A percentile compares a stretch with the other conserved stretches of the same genome.
Evolutionary conservation across 148 eudicot genomes (phyloP).

Genomic region (Rhododendron molle): DNA sequence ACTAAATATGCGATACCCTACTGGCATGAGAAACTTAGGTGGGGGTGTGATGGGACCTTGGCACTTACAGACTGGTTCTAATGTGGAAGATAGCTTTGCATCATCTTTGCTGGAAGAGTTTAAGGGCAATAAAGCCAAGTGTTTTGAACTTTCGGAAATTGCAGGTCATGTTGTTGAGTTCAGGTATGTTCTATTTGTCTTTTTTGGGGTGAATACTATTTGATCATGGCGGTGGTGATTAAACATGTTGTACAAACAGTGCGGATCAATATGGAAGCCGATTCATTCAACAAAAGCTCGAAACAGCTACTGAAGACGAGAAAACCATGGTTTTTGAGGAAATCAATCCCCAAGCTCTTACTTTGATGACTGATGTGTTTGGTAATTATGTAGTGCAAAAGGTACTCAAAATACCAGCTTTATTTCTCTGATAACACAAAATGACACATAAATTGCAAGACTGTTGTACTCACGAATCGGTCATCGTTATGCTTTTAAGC

Average conservation of each 20-base stretch:
- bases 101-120: slow-evolving; percentile 78
- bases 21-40: slow-evolving; percentile 67
- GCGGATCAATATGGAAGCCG: slow-evolving; percentile 91
- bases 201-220: background rate
- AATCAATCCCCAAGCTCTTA: slow-evolving; percentile 65
- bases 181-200: slow-evolving; percentile 33
- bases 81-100: slow-evolving; percentile 53
- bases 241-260: slow-evolving; percentile 33
- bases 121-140: slow-evolving; percentile 63
- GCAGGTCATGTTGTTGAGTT: slow-evolving; percentile 75
- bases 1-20: slow-evolving; percentile 50
- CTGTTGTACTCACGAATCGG: background rate
- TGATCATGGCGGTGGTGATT: background rate
- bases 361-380: slow-evolving; percentile 85
- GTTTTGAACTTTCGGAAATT: slow-evolving; percentile 82
- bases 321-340: slow-evolving; percentile 70
- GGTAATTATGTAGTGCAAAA: slow-evolving; percentile 91
- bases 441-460: no score
- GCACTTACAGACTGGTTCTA: slow-evolving; percentile 50
- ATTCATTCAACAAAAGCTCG: slow-evolving; percentile 83
- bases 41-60: slow-evolving; percentile 62
- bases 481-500: background rate
- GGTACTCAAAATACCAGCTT: slow-evolving; percentile 28
- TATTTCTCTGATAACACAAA: background rate
- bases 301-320: slow-evolving; percentile 68